Base-by-base conservation (phyloP, 2,329 filamentous ascomycete species). In the Botrytis byssoidea region DNA sequence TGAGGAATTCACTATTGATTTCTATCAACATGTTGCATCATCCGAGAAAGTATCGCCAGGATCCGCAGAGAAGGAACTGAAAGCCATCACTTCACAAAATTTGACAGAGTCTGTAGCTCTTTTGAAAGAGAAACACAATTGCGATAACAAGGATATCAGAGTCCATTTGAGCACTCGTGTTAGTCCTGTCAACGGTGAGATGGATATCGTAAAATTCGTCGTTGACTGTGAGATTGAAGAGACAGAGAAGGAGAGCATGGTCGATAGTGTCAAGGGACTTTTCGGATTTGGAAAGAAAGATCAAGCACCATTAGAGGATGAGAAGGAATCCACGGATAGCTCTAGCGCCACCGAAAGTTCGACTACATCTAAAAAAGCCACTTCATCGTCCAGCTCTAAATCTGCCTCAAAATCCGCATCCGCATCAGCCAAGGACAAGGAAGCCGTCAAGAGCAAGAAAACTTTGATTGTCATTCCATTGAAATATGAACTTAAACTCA, bases 271-370 rank as follows among this genome's bases (percentile, higher is more conserved):
- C 77, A 99, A 99, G 87, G 97, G 95, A 77, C 89, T 98, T 76
- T 97, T 99, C 81, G 96, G 96, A 9, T 95, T 98, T 81, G 96
- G 95, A 40, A 97, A 97, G 84, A 92, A 92, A 46, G 93, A 95
- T 73, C 92, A 97, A 83, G 87, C 88, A 76, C 86, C 87, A 8
- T 81, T 97, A 74, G 92, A 91, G 67, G 87, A 88, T 20, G 86
- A 85, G 35, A 89, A 87, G 60, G 85, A 87, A 71, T 85, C 78
- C 20, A 83, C 87, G 12, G 85, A 86, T 25, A 74, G 83, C 85
- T 48, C 81, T 83, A 70, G 69, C 32, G 65, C 80, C 77, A 87
- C 79, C 44, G 74, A 79, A 79, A 90, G 71, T 82, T 85, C 12
- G 82, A 90, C 75, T 83, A 84, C 72, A 83, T 88, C 79, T 80